Evolutionary conservation across 129 eudicot species (phyloP), one percentile per base, ranked within the genome.

Genomic region (Centella asiatica): DNA sequence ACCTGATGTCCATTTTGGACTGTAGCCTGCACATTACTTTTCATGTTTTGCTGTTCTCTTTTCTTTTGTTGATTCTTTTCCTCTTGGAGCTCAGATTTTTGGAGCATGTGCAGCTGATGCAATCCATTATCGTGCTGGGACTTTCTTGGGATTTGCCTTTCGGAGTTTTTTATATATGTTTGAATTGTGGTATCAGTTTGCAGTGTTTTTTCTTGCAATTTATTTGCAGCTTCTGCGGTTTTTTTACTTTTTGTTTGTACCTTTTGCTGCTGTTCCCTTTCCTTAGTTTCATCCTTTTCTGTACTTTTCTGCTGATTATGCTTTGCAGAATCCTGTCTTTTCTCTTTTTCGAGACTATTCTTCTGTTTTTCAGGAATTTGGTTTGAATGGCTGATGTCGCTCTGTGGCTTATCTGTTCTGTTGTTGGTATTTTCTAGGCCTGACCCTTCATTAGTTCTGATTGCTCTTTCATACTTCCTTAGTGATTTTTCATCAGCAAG

Each of bases 11-110:
- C 64, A 29, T 70, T 60, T 5, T 29, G 70, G 50, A 69, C 74
- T 22, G 60, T 67, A 14, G 51, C 69, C 4, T 57, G 65, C 25
- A 47, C 44, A 32, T 58, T 76, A 51, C 73, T 68, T 65, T 72
- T 75, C 28, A 31, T 69, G 70, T 32, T 69, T 37, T 42, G 60
- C 72, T 74, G 77, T 50, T 44, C 69, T 68, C 60, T 77, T 40
- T 75, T 76, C 34, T 52, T 83, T n/a, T 47, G 67, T 37, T 51
- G 72, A 33, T 33, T 45, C 69, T 44, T 64, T 48, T 78, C 50
- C 57, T 63, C 68, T 52, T 61, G 72, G 28, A 46, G 47, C 7
- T 51, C 78, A 39, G 65, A 22, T 32, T 60, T 63, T 26, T 7
- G 56, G 20, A 19, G 65, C 49, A 33, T 32, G 24, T 66, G 55